Evolutionary conservation across 495 filamentous ascomycete species (phyloP).

Genomic region (Lineolata rhizophorae): DNA sequence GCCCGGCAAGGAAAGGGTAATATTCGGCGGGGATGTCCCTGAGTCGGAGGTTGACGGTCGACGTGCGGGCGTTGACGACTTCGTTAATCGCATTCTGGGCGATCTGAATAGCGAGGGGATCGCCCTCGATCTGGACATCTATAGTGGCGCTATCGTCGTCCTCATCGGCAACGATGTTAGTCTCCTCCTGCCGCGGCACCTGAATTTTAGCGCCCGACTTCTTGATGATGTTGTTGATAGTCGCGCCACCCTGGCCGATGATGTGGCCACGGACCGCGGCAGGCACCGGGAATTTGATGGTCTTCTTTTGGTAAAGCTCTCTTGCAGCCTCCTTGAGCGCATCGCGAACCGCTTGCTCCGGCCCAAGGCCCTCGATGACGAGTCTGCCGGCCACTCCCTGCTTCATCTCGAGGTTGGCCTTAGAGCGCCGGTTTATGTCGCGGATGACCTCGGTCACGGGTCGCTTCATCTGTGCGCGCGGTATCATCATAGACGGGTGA

Average conservation of each 20-base stretch:
- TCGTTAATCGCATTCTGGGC: slow-evolving; percentile 60
- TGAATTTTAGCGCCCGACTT: slow-evolving; percentile 73
- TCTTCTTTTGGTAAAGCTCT: slow-evolving; percentile 69
- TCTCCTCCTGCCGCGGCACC: slow-evolving; percentile 58
- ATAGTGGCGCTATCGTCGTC: slow-evolving; percentile 67
- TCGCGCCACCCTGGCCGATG: slow-evolving; percentile 79
- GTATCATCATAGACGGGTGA: slow-evolving; percentile 46
- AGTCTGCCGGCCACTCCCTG: slow-evolving; percentile 35
- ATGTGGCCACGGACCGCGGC: slow-evolving; percentile 62
- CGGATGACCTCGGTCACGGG: slow-evolving; percentile 60
- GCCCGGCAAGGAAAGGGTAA: slow-evolving; percentile 85
- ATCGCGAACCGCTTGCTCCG: slow-evolving; percentile 51
- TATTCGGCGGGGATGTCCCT: slow-evolving; percentile 73
- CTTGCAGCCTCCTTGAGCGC: slow-evolving; percentile 69
- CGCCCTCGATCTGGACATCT: slow-evolving; percentile 74
- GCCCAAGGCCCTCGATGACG: slow-evolving; percentile 60
- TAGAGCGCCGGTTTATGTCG: slow-evolving; percentile 73
- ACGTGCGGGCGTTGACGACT: slow-evolving; percentile 68
- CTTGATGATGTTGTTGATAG: slow-evolving; percentile 67
- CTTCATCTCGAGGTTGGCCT: slow-evolving; percentile 59
- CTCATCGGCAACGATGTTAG: slow-evolving; percentile 24
- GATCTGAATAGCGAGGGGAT: slow-evolving; percentile 59
- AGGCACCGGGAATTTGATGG: slow-evolving; percentile 55
- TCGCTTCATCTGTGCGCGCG: slow-evolving; percentile 55
- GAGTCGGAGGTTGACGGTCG: slow-evolving; percentile 55